Conservation (phyloP, 2,329 filamentous ascomycete species). For the Ascochyta rabiei region DNA sequence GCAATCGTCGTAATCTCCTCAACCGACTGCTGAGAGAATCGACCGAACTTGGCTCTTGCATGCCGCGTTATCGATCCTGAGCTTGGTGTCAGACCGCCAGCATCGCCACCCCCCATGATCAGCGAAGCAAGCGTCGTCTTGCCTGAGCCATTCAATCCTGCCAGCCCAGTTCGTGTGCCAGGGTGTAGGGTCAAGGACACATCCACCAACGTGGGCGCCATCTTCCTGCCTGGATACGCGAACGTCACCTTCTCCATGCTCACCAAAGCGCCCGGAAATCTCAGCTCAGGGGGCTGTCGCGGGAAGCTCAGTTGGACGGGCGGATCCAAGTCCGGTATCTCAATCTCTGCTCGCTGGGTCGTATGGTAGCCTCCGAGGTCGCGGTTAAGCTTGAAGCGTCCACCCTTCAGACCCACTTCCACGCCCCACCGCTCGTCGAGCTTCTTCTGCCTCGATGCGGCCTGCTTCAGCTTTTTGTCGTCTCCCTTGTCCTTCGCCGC, state of each 20-base stretch:
- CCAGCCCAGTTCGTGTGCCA: constrained; percentile 75
- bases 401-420: constrained; percentile 72
- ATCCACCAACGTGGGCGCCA: constrained; percentile 62
- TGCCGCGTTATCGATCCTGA: constrained; percentile 69
- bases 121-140: constrained; percentile 80
- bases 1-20: constrained; percentile 68
- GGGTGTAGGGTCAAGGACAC: constrained; percentile 72
- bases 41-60: constrained; percentile 71
- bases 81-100: constrained; percentile 56
- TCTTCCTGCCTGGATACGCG: constrained; percentile 59
- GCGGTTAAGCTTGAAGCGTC: constrained; percentile 79
- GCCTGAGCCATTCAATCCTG: constrained; percentile 80
- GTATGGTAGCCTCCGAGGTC: constrained; percentile 63
- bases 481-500: constrained; percentile 79
- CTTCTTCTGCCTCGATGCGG: constrained; percentile 83
- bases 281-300: constrained; percentile 69
- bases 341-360: constrained; percentile 68
- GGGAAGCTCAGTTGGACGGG: constrained; percentile 64
- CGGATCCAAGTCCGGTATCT: constrained; percentile 66
- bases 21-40: constrained; percentile 82
- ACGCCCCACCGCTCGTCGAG: constrained; percentile 81
- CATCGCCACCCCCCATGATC: constrained; percentile 60
- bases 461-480: constrained; percentile 84
- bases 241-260: constrained; percentile 73
- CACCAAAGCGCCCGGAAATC: constrained; percentile 76